A percentile compares a stretch with the other conserved stretches of the same genome.
These are phyloP conservation scores for Jasminum sambac DNA, from an alignment of 257 asterid species.

Conservation along the genomic window DNA sequence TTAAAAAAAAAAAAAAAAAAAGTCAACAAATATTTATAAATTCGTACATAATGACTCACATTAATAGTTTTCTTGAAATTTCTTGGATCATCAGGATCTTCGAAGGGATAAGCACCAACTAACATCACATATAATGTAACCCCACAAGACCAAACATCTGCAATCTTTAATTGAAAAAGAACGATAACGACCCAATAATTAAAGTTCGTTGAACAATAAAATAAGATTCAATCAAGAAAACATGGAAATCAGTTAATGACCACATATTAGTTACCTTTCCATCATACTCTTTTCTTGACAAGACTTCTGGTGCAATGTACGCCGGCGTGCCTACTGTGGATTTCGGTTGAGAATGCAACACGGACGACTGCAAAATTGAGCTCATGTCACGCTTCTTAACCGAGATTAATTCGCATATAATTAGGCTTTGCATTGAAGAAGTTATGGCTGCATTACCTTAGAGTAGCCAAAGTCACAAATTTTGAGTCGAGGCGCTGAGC, in stretches of 20 bases:
- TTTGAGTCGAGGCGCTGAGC: slow-evolving; percentile 66
- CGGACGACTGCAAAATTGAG: slow-evolving; percentile 51
- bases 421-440: neutral
- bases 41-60: slow-evolving; percentile 38
- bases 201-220: slow-evolving; percentile 1
- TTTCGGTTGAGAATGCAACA: slow-evolving; percentile 86
- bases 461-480: slow-evolving; percentile 88
- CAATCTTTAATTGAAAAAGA: slow-evolving; percentile 44
- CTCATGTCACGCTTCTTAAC: neutral
- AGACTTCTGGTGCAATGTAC: slow-evolving; percentile 87
- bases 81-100: slow-evolving; percentile 88
- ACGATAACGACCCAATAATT: slow-evolving; percentile 8
- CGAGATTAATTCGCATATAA: neutral
- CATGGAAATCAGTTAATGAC: neutral
- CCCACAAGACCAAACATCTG: slow-evolving; percentile 99
- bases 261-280: slow-evolving; percentile 62
- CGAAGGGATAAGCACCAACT: slow-evolving; percentile 94
- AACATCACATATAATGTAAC: slow-evolving; percentile 91
- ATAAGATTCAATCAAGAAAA: slow-evolving; percentile 6
- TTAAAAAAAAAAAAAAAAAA: neutral
- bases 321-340: slow-evolving; percentile 96
- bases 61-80: slow-evolving; percentile 82
- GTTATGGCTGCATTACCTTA: slow-evolving; percentile 36
- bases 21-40: slow-evolving; percentile 5
- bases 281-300: slow-evolving; percentile 73